Conservation (phyloP, 371 early-diverging fungal species). For the Batkoa obscura region DNA sequence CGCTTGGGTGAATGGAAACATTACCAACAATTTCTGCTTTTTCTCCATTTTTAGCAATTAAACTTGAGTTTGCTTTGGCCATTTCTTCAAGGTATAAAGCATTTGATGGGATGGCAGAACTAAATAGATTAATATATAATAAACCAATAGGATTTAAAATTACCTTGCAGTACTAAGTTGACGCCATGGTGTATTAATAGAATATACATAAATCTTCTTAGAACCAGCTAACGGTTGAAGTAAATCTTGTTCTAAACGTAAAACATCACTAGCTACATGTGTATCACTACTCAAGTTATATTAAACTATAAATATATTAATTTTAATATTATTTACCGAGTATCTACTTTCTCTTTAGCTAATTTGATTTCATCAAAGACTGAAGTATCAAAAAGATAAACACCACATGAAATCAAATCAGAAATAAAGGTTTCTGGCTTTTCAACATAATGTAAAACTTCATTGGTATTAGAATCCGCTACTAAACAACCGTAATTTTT, state of each 20-base stretch:
- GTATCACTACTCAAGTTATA: too few relatives aligned
- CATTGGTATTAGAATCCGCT: constrained; percentile 55
- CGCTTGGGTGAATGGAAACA: constrained; percentile 87
- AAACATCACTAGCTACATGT: constrained; percentile 41
- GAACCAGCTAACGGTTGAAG: constrained; percentile 62
- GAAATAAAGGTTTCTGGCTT: constrained; percentile 90
- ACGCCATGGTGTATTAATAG: constrained; percentile 70
- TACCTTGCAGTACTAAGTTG: constrained; percentile 88
- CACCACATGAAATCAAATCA: constrained; percentile 84
- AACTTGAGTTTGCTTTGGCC: constrained; percentile 30
- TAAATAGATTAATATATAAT: too few relatives aligned
- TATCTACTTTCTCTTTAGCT: constrained; percentile 44
- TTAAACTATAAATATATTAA: too few relatives aligned
- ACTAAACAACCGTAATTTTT: constrained; percentile 84
- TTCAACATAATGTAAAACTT: constrained; percentile 91
- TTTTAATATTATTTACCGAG: constrained; percentile 13
- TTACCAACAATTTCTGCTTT: constrained; percentile 77
- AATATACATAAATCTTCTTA: constrained; percentile 61
- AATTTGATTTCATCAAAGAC: constrained; percentile 71
- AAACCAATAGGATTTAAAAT: too few relatives aligned
- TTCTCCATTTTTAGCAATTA: constrained; percentile 25
- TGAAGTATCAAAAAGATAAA: constrained; percentile 68
- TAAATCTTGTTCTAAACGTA: constrained; percentile 83
- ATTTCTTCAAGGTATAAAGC: constrained; percentile 69
- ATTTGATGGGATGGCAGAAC: constrained; percentile 87